A percentile compares a stretch with the other conserved stretches of the same genome.
Conservation (phyloP, 1,284 basidiomycete genomes). For the Puccinia triticina region DNA sequence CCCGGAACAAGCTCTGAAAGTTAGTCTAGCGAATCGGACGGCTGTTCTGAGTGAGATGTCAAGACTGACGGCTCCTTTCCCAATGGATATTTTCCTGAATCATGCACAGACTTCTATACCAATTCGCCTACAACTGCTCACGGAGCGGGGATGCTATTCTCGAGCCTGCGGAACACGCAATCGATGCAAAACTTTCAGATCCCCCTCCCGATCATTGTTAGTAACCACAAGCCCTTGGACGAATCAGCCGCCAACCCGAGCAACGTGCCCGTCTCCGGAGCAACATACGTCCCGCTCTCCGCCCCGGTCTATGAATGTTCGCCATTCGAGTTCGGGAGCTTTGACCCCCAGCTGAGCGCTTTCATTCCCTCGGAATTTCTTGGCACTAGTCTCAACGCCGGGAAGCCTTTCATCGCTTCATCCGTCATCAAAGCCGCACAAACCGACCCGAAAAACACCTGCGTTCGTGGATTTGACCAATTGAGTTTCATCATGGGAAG, state of each 20-base stretch:
- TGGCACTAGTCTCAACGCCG: constrained; percentile 60
- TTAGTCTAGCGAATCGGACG: background rate
- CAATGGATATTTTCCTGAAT: background rate
- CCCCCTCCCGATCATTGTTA: constrained; percentile 33
- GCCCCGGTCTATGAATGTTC: constrained; percentile 63
- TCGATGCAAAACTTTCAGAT: background rate
- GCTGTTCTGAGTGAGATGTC: background rate
- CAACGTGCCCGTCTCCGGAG: background rate
- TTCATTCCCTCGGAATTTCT: constrained; percentile 60
- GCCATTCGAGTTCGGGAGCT: constrained; percentile 64
- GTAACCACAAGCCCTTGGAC: constrained; percentile 9
- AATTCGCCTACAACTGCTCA: constrained; percentile 24
- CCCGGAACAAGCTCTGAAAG: constrained; percentile 22
- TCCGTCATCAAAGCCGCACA: background rate
- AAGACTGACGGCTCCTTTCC: background rate
- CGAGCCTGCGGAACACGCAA: background rate
- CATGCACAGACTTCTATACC: constrained; percentile 23
- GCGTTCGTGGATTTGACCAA: constrained; percentile 42
- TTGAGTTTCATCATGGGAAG: constrained; percentile 38
- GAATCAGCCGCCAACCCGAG: background rate
- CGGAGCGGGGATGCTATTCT: constrained; percentile 22
- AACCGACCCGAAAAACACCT: background rate
- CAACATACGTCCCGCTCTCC: constrained; percentile 14
- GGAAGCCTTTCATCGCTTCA: constrained; percentile 55
- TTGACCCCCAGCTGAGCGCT: constrained; percentile 59